Evolutionary conservation across 148 eudicot genomes (phyloP), one percentile per base, ranked within the genome.

Genomic region (Fagopyrum tataricum): DNA sequence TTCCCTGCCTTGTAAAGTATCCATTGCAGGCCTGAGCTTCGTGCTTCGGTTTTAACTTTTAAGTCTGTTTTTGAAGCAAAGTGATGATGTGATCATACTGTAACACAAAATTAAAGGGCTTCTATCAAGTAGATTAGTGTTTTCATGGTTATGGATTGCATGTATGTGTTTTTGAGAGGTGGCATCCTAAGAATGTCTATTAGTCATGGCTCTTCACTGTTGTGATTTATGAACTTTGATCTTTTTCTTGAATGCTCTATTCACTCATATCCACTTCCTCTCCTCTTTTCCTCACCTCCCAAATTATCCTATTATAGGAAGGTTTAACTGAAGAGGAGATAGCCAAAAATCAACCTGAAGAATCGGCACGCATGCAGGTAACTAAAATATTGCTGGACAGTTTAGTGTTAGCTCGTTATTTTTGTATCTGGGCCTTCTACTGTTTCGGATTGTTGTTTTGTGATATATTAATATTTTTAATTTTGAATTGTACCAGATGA

Each of bases 251-350:
- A 15, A 5, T 61, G 40, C 2, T 51, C 21, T 73, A 13, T 40
- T 55, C 14, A 72, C 44, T 13, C 72, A 3, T 23, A 44, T 46
- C 49, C 49, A 7, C 48, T 21, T 18, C 5, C 48, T 2, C 49
- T 46, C 49, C 49, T 46, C 12, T 46, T 46, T 9, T 46, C 41
- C 17, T 24, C 39, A 37, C 66, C 1, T 14, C 62, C 6, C 26
- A 37, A 17, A 55, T 31, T 31, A 11, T 15, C 41, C 18, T 31
- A 6, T 18, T 72, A 24, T 81, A 94, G 98, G 93, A 88, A 77
- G 98, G 97, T 73, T 83, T 95, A 78, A 95, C 98, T 39, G 82
- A 85, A 15, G 98, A 95, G 77, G 98, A 95, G 78, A 83, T 90
- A 67, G 90, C 93, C 48, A 87, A 85, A 72, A 88, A 85, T 79